Conservation (phyloP, 352 stramenopile genomes). For the Globisporangium cylindrosporum region DNA sequence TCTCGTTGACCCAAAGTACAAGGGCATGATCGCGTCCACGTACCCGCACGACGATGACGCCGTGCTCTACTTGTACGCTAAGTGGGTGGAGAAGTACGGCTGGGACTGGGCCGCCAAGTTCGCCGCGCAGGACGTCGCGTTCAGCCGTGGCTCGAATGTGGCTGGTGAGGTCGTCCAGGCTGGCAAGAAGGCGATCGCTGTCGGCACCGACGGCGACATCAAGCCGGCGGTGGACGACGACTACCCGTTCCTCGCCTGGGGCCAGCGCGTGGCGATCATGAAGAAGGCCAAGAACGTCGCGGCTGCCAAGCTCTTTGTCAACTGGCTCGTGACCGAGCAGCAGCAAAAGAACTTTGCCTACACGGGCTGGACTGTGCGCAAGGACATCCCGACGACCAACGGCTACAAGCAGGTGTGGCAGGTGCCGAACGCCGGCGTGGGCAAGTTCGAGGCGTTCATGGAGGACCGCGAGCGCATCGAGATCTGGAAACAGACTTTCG, state of each 20-base stretch:
- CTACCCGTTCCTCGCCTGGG: constrained; percentile 33
- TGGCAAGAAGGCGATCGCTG: constrained; percentile 32
- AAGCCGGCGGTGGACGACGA: neutral
- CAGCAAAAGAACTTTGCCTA: constrained; percentile 16
- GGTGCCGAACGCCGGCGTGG: constrained; percentile 27
- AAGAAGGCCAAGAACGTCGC: constrained; percentile 51
- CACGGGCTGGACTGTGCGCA: constrained; percentile 28
- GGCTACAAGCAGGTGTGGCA: constrained; percentile 33
- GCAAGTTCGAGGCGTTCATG: constrained; percentile 45
- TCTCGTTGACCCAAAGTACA: constrained; percentile 33
- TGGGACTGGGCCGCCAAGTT: constrained; percentile 50
- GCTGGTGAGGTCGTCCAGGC: too few relatives aligned
- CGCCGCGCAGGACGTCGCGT: constrained; percentile 33
- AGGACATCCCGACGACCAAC: constrained; percentile 31
- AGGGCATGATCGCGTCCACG: constrained; percentile 36
- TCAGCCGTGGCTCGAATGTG: constrained; percentile 34
- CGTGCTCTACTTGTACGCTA: constrained; percentile 42
- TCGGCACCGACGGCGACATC: constrained; percentile 10
- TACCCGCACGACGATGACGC: constrained; percentile 54
- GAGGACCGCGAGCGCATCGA: constrained; percentile 42
- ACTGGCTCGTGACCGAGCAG: constrained; percentile 48
- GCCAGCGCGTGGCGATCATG: constrained; percentile 55
- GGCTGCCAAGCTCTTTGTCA: constrained; percentile 55
- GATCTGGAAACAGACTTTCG: constrained; percentile 36
- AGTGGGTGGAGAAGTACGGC: constrained; percentile 51